Percentiles rank a stretch among this genome's conserved stretches.
Evolutionary conservation across 1,284 basidiomycete species (phyloP).

Genomic region (Volvariella volvacea): DNA sequence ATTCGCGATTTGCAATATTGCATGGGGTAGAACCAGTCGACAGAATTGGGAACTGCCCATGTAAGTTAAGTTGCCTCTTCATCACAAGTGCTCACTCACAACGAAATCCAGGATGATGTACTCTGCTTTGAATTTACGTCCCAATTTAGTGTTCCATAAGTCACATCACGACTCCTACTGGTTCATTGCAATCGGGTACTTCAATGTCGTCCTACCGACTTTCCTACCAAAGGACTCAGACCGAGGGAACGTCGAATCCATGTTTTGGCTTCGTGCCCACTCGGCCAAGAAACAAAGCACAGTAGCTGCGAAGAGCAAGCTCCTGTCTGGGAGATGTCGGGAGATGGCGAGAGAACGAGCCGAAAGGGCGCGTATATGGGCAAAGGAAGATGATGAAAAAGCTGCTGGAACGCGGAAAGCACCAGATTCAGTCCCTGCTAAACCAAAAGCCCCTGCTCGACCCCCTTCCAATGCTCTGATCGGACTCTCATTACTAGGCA

Average conservation of each 20-base stretch:
- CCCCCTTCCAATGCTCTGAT: slow-evolving; percentile 56
- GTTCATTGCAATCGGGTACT: slow-evolving; percentile 74
- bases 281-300: slow-evolving; percentile 61
- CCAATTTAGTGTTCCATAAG: slow-evolving; percentile 40
- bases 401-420: slow-evolving; percentile 35
- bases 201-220: slow-evolving; percentile 69
- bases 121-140: slow-evolving; percentile 69
- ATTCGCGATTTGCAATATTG: slow-evolving; percentile 70
- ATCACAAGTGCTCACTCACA: neutral
- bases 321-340: slow-evolving; percentile 51
- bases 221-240: slow-evolving; percentile 42
- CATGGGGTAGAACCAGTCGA: slow-evolving; percentile 51
- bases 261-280: slow-evolving; percentile 73
- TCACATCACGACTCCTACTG: slow-evolving; percentile 58
- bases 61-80: slow-evolving; percentile 24
- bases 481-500: slow-evolving; percentile 72
- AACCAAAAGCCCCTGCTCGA: slow-evolving; percentile 15
- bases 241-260: slow-evolving; percentile 25
- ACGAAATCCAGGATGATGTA: slow-evolving; percentile 59
- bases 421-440: slow-evolving; percentile 21
- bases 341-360: slow-evolving; percentile 63
- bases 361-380: slow-evolving; percentile 54
- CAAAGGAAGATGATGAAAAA: slow-evolving; percentile 64
- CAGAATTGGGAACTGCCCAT: slow-evolving; percentile 46
- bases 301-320: slow-evolving; percentile 50